These are phyloP conservation scores for Babesia bigemina DNA, from an alignment of 169 alveolate genomes.

Conservation along the genomic window DNA sequence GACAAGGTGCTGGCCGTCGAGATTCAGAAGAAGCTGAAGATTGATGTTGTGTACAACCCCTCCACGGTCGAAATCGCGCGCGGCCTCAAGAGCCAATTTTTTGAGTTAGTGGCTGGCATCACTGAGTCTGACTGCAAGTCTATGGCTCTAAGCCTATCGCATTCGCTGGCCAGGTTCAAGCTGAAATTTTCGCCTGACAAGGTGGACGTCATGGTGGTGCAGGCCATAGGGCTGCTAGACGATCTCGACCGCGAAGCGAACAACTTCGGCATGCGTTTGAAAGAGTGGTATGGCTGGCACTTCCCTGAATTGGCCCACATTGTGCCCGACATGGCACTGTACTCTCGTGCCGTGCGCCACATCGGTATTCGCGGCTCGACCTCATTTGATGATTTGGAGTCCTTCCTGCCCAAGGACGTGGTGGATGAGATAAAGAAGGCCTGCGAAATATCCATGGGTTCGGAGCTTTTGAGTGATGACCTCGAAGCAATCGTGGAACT, in stretches of 20 bases:
- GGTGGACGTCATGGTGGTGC: slow-evolving; percentile 98
- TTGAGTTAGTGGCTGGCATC: slow-evolving; percentile 83
- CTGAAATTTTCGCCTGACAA: slow-evolving; percentile 98
- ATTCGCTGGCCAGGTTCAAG: slow-evolving; percentile 92
- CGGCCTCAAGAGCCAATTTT: slow-evolving; percentile 84
- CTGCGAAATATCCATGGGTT: slow-evolving; percentile 99
- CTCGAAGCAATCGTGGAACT: slow-evolving; percentile 90
- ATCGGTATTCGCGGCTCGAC: slow-evolving; percentile 90
- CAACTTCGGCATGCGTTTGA: slow-evolving; percentile 98
- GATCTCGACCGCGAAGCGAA: slow-evolving; percentile 97
- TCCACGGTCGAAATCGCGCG: slow-evolving; percentile 85
- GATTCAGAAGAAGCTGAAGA: slow-evolving; percentile 84
- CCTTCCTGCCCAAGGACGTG: slow-evolving; percentile 90
- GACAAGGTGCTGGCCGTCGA: slow-evolving; percentile 88
- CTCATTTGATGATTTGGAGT: slow-evolving; percentile 77
- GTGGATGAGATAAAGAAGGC: slow-evolving; percentile 95
- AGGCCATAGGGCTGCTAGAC: slow-evolving; percentile 97
- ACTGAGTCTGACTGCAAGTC: slow-evolving; percentile 82
- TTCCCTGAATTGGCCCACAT: slow-evolving; percentile 99
- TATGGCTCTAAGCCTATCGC: slow-evolving; percentile 90
- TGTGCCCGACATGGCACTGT: slow-evolving; percentile 90
- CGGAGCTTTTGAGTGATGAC: slow-evolving; percentile 97
- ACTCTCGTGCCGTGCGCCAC: slow-evolving; percentile 88
- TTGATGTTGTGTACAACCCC: slow-evolving; percentile 82
- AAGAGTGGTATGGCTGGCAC: slow-evolving; percentile 99